These are phyloP conservation scores for Sordaria brevicollis DNA, from an alignment of 495 filamentous ascomycete species.

Conservation along the genomic window DNA sequence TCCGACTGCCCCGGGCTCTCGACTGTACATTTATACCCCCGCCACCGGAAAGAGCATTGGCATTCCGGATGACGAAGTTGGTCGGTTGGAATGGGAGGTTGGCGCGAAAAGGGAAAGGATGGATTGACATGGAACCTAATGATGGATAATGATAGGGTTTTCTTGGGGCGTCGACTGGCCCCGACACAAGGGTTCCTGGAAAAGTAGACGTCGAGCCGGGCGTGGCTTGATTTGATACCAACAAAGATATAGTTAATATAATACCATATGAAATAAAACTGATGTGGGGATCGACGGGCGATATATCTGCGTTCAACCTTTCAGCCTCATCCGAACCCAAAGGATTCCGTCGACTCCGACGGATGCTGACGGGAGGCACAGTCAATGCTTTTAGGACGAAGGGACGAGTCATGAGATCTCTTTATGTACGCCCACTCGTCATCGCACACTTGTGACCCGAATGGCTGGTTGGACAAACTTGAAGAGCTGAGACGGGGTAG, in stretches of 20 bases:
- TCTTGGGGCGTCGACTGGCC: background rate
- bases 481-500: background rate
- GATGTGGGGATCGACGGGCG: background rate
- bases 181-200: background rate
- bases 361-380: background rate
- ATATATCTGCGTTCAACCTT: background rate
- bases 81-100: background rate
- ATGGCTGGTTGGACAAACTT: background rate
- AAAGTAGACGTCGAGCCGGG: background rate
- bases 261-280: background rate
- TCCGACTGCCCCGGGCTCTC: background rate
- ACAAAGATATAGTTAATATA: background rate
- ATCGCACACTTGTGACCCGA: no score
- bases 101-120: background rate
- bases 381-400: background rate
- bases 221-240: background rate
- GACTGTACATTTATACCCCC: background rate
- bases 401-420: background rate
- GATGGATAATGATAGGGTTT: background rate
- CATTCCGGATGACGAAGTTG: background rate
- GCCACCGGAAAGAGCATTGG: background rate
- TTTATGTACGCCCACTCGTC: background rate
- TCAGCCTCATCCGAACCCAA: background rate
- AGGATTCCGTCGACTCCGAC: background rate
- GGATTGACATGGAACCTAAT: background rate